phyloP scores from a whole-genome alignment of 805 yeast genomes.

The Yamadazyma akitaensis region DNA sequence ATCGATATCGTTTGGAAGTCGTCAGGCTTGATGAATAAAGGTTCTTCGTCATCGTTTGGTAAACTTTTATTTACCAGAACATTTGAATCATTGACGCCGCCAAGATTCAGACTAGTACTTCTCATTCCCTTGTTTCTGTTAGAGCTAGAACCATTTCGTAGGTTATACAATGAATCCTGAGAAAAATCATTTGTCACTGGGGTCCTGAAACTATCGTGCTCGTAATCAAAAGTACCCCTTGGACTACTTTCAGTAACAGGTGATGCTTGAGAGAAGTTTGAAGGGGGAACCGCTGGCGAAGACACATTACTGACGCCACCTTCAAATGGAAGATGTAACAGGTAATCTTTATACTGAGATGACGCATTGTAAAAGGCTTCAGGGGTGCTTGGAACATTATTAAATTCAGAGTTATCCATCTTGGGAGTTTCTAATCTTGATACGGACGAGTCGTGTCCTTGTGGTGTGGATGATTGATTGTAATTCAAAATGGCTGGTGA shows the following conservation, averaged over 20 bases:
- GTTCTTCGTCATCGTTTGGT: slow-evolving; percentile 35
- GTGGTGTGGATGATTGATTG: not conserved
- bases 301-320: slow-evolving; percentile 15
- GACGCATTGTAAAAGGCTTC: slow-evolving; percentile 18
- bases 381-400: slow-evolving; percentile 18
- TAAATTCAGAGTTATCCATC: slow-evolving; percentile 1
- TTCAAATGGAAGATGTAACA: slow-evolving; percentile 3
- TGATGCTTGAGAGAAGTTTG: slow-evolving; percentile 10
- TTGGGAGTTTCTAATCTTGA: slow-evolving; percentile 3
- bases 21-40: slow-evolving; percentile 56
- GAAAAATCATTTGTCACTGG: slow-evolving; percentile 12
- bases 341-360: not conserved
- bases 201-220: slow-evolving; percentile 11
- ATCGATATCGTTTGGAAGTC: slow-evolving; percentile 52
- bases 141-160: slow-evolving; percentile 2
- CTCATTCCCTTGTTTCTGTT: not conserved
- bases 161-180: slow-evolving; percentile 11
- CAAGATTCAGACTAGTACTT: not conserved
- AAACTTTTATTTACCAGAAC: slow-evolving; percentile 7
- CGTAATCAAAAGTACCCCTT: slow-evolving; percentile 6
- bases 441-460: not conserved
- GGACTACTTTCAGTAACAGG: slow-evolving; percentile 8
- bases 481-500: slow-evolving; percentile 12
- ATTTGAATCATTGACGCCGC: not conserved
- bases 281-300: slow-evolving; percentile 15